Evolutionary conservation across 352 stramenopile species (phyloP), one percentile per base, ranked within the genome.

Genomic region (Phytophthora pinifolia): DNA sequence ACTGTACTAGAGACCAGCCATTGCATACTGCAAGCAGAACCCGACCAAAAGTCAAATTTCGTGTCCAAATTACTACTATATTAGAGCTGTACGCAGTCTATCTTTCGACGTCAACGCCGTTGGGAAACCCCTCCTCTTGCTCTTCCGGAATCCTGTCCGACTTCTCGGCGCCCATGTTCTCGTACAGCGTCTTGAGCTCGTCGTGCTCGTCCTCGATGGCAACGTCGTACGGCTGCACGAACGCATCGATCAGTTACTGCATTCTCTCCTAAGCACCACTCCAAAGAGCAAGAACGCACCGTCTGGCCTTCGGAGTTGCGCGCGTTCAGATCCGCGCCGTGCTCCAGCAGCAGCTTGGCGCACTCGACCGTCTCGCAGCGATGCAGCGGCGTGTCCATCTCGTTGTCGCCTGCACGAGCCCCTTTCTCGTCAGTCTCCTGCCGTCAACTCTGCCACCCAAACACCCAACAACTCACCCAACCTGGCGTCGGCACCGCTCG

Each of bases 321-420:
- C n/a, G 75, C 78, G 32, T 88, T 86, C 48, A 88, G 59, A 20
- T 85, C 62, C 2, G 78, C 78, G 9, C 75, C 78, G 42, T 81
- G 54, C 3, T 79, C 65, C 9, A 88, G 67, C 42, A 88, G 52
- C 37, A 88, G 47, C 59, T 79, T 70, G 29, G 78, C 73, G 33
- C 65, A 76, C 46, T 82, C 78, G 1, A 82, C 72, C 20, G 70
- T 84, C 52, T 88, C 78, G 42, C 78, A 86, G 20, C 62, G 66
- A 41, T 88, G 78, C 47, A 88, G 50, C n/a, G 78, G 74, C 15
- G 78, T 88, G 63, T 88, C 78, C 53, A 70, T 72, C 12, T 86
- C 78, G 18, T 81, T 83, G 50, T 88, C 75, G 12, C 70, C 74
- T 85, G 47, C 47, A 56, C 0, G 9, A 43, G 29, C 9, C 10